A percentile compares a stretch with the other conserved stretches of the same genome.
Conservation (phyloP, 1,284 basidiomycete genomes). For the Boletellus sp. region DNA sequence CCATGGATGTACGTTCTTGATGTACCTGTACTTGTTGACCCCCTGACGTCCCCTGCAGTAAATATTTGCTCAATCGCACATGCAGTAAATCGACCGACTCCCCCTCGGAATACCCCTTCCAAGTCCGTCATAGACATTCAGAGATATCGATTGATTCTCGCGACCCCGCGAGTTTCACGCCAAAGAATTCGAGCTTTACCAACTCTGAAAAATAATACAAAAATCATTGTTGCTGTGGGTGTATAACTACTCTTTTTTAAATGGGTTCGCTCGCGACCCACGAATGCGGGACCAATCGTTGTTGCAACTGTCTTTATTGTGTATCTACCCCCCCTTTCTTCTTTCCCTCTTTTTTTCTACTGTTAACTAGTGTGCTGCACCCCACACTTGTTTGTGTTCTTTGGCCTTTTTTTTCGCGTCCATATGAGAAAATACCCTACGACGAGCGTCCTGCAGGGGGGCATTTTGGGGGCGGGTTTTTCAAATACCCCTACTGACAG, state of each 20-base stretch:
- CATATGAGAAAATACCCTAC: too few species aligned
- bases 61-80: constrained; percentile 19
- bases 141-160: constrained; percentile 33
- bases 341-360: not conserved
- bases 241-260: constrained; percentile 5
- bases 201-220: constrained; percentile 27
- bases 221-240: constrained; percentile 1
- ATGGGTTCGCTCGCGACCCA: constrained; percentile 13
- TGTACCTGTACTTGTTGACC: not conserved
- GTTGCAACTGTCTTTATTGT: constrained; percentile 26
- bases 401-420: too few species aligned
- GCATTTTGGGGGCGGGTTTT: too few species aligned
- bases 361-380: constrained; percentile 5
- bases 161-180: constrained; percentile 22
- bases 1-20: constrained; percentile 57
- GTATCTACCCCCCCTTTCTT: constrained; percentile 12
- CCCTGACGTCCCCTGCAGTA: constrained; percentile 16
- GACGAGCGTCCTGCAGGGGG: too few species aligned
- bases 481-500: too few species aligned
- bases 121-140: constrained; percentile 31
- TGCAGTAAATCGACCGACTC: constrained; percentile 1
- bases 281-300: constrained; percentile 20
- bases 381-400: not conserved
- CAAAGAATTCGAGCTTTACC: constrained; percentile 27
- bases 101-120: constrained; percentile 26